Evolutionary conservation across 2,329 filamentous ascomycete species (phyloP), one percentile per base, ranked within the genome.

Genomic region (Thelonectria blattea): DNA sequence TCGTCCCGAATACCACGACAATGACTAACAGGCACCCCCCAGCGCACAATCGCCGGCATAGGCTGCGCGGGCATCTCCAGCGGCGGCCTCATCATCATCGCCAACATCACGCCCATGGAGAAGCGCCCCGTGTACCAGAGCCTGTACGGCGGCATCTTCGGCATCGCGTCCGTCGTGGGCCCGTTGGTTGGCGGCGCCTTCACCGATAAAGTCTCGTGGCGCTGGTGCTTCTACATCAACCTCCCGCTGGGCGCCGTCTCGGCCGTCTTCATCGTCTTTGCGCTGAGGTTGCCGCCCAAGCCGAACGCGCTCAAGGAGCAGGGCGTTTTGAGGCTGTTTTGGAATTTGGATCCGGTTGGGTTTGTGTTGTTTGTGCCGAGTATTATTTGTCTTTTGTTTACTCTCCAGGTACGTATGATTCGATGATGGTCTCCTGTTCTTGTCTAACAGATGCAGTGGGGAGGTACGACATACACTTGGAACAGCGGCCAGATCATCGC

Each of bases 151-250:
- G 53, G 48, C 2, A 51, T 63, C 1, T 61, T 61, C 17, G 58
- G 58, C 8, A 55, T 58, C 14, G 49, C 58, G 2, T 57, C 52
- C 15, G 42, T 63, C 20, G 10, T 61, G 8, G 61, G 58, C 3
- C 58, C 58, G 2, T 12, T 63, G 7, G 24, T 63, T 7, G 58
- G 58, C 4, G 56, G 56, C 2, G 46, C 17, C 24, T 30, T 59
- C 18, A 59, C 56, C 5, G 39, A 41, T 18, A 27, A 48, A 3
- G 37, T 27, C 10, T 15, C 50, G 20, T 59, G 56, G 56, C 52
- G 56, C n/a, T 59, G 56, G 56, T 53, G 50, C 27, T 59, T 59
- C 24, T 59, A 45, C 9, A 52, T 59, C 45, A 59, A 59, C 18
- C 34, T 59, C 3, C 56, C 56, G 2, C 14, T 59, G 15, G 56